Base-by-base conservation (phyloP, 768 basidiomycete genomes). In the Lactarius sanguifluus region DNA sequence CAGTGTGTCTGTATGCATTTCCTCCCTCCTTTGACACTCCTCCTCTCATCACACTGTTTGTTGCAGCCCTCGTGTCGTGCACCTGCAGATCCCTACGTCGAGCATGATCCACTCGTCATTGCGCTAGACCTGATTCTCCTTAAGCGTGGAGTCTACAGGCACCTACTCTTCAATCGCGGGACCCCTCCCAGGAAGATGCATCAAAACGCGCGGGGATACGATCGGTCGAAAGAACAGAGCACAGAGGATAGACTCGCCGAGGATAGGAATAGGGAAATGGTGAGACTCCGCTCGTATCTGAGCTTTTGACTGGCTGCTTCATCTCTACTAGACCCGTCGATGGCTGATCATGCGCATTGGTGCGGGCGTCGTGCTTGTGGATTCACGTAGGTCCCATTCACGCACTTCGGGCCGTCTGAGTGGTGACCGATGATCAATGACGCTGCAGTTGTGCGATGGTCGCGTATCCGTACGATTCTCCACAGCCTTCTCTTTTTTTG, bases 11-110 rank as follows among this genome's bases (percentile, higher is more conserved):
- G 89, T 85, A 47, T 52, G 5, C 57, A 59, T 40, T 38, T 47
- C 55, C 18, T 36, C 8, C 45, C 18, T 69, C 52, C 56, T 32
- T 56, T 23, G 30, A 30, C 38, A 50, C 62, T 0, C 32, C 32
- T 32, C 32, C 54, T 56, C 59, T 47, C 54, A 28, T 45, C 32
- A 71, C 59, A 71, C 67, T 57, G 40, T 58, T 54, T 62, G 30
- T 12, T 34, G n/a, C 69, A 90, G 90, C 76, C 79, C 30, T 78
- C 78, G 62, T 91, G 90, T 72, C 81, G 80, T 43, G 76, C 78
- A 32, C 92, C 94, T 72, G 91, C 87, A 0, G 93, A 95, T 76
- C 91, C 91, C 64, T 94, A 94, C 71, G 90, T 94, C 66, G 92
- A 95, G 73, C 88, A 94, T 68, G 91, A 94, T 74, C 78, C 81